Percentiles rank a stretch among this genome's conserved stretches.
These are phyloP conservation scores for Puccinia coronata DNA, from an alignment of 1,284 basidiomycete species.

Conservation along the genomic window DNA sequence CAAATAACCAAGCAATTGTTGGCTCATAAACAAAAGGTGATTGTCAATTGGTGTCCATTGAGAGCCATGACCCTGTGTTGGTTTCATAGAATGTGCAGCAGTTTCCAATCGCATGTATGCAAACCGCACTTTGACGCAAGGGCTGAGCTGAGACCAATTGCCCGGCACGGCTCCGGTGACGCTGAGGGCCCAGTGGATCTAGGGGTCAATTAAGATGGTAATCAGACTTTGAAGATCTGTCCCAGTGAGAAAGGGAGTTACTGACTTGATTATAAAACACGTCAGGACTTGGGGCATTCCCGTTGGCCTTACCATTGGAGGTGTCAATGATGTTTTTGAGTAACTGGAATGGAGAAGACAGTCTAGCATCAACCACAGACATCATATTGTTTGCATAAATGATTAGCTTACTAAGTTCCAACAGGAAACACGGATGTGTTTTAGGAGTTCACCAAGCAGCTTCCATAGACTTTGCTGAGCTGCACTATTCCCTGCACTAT, in stretches of 20 bases:
- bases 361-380: no score
- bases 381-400: no score
- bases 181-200: not conserved
- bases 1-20: not conserved
- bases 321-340: not conserved
- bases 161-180: not conserved
- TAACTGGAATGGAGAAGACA: no score
- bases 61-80: not conserved
- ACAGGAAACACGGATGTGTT: not conserved
- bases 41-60: not conserved
- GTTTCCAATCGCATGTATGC: slow-evolving; percentile 1
- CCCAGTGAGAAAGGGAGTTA: not conserved
- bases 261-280: not conserved
- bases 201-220: no score
- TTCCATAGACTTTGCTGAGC: not conserved
- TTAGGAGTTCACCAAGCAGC: not conserved
- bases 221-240: no score
- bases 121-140: not conserved
- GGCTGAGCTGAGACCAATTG: not conserved
- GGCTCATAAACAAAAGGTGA: not conserved
- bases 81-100: not conserved
- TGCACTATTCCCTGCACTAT: not conserved
- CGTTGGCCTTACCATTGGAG: not conserved
- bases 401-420: not conserved
- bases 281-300: not conserved